These are phyloP conservation scores for Trichoderma breve DNA, from an alignment of 2,329 filamentous ascomycete genomes.

Conservation along the genomic window DNA sequence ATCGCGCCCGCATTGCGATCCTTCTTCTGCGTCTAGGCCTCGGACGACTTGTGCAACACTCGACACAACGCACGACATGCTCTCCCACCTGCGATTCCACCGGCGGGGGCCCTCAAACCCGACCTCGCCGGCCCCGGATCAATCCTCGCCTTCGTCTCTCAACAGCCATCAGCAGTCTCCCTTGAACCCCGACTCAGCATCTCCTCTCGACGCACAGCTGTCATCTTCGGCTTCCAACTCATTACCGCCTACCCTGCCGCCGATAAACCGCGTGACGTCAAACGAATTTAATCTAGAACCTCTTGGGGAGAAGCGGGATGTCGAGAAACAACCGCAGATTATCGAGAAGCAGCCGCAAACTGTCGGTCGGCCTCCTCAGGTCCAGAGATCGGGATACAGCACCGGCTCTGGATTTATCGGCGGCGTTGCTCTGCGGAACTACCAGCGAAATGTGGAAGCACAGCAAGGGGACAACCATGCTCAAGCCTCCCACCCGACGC, in stretches of 20 bases:
- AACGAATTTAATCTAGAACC: slow-evolving; percentile 30
- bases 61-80: slow-evolving; percentile 37
- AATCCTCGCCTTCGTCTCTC: slow-evolving; percentile 39
- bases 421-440: slow-evolving; percentile 53
- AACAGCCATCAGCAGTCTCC: slow-evolving; percentile 42
- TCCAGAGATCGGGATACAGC: slow-evolving; percentile 36
- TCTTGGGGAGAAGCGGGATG: slow-evolving; percentile 27
- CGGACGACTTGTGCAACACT: slow-evolving; percentile 3
- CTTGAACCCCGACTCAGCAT: slow-evolving; percentile 40
- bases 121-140: slow-evolving; percentile 52
- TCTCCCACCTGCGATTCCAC: slow-evolving; percentile 58
- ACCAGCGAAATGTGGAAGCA: slow-evolving; percentile 40
- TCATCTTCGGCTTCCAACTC: slow-evolving; percentile 37
- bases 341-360: slow-evolving; percentile 19
- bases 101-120: slow-evolving; percentile 56
- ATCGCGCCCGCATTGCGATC: slow-evolving; percentile 15
- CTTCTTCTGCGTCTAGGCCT: slow-evolving; percentile 4
- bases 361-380: slow-evolving; percentile 29
- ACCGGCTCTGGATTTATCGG: slow-evolving; percentile 51
- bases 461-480: slow-evolving; percentile 23
- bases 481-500: slow-evolving; percentile 8
- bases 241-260: slow-evolving; percentile 49
- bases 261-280: slow-evolving; percentile 50
- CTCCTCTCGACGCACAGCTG: slow-evolving; percentile 36
- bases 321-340: slow-evolving; percentile 23